phyloP scores from a whole-genome alignment of 345 rosid species.

The Citrus trifoliata region DNA sequence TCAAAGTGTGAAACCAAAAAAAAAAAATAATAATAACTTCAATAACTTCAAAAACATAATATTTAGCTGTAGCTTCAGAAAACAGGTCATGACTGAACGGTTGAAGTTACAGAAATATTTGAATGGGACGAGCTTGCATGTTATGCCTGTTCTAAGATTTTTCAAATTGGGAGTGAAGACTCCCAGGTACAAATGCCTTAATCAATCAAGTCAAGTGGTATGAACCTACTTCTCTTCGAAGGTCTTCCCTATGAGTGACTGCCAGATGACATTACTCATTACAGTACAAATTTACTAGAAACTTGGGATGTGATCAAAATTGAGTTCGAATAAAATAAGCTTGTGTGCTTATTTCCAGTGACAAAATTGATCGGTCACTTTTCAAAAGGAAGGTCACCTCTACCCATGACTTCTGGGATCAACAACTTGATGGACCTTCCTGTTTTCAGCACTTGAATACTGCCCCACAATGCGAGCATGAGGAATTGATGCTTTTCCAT shows the following conservation, averaged over 20 bases:
- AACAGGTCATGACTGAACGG: background rate
- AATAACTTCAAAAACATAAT: background rate
- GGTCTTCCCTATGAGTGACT: background rate
- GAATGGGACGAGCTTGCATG: background rate
- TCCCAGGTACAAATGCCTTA: background rate
- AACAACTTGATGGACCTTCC: conserved; percentile 67
- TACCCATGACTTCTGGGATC: conserved; percentile 95
- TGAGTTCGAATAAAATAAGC: conserved; percentile 9
- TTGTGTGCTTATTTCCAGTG: background rate
- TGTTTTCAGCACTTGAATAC: conserved; percentile 65
- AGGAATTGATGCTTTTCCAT: conserved; percentile 68
- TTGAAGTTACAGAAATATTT: background rate
- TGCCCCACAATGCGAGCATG: conserved; percentile 88
- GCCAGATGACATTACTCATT: background rate
- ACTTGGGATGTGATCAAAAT: background rate
- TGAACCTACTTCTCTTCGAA: background rate
- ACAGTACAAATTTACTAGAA: background rate
- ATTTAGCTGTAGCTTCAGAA: background rate
- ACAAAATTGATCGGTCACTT: background rate
- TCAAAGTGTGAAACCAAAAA: background rate
- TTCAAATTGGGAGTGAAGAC: background rate
- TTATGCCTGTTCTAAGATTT: background rate
- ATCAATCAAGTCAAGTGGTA: background rate
- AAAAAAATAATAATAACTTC: background rate
- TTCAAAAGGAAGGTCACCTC: conserved; percentile 5